Conservation (phyloP, 2,329 filamentous ascomycete genomes). For the Nemania serpens region DNA sequence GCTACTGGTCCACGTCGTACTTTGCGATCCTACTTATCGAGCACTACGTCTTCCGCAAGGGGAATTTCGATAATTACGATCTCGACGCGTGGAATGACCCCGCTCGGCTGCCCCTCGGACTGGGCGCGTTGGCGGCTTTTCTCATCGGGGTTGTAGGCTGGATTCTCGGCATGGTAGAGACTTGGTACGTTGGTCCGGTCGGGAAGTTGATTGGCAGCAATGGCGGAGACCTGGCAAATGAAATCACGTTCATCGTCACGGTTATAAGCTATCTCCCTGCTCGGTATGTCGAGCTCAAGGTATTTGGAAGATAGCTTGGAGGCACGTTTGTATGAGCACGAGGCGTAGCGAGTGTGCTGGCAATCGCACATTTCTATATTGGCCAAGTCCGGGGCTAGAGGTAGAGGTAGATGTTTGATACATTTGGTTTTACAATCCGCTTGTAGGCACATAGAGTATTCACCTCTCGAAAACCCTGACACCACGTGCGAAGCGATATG, state of each 20-base stretch:
- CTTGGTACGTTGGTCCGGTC: conserved; percentile 56
- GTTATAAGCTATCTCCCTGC: conserved; percentile 52
- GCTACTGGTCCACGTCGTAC: conserved; percentile 56
- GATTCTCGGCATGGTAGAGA: conserved; percentile 63
- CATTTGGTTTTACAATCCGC: not conserved
- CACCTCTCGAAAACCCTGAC: not conserved
- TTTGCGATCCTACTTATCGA: conserved; percentile 54
- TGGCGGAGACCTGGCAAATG: conserved; percentile 57
- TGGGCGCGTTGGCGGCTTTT: conserved; percentile 51
- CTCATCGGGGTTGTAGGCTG: conserved; percentile 47
- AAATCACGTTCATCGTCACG: conserved; percentile 57
- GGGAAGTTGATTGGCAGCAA: conserved; percentile 48
- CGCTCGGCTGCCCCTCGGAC: conserved; percentile 48
- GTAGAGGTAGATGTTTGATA: not conserved
- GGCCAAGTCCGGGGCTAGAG: not conserved
- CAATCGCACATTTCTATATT: not conserved
- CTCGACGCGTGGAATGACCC: conserved; percentile 55
- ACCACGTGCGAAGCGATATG: not conserved
- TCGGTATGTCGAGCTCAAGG: conserved; percentile 55
- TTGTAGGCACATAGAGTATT: not conserved
- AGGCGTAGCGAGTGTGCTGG: not conserved
- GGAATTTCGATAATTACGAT: conserved; percentile 50
- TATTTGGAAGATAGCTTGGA: conserved; percentile 44
- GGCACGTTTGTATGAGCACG: not conserved
- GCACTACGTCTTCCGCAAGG: conserved; percentile 53